These are phyloP conservation scores for Fraxinus latifolia DNA, from an alignment of 305 asterid genomes.

Conservation along the genomic window DNA sequence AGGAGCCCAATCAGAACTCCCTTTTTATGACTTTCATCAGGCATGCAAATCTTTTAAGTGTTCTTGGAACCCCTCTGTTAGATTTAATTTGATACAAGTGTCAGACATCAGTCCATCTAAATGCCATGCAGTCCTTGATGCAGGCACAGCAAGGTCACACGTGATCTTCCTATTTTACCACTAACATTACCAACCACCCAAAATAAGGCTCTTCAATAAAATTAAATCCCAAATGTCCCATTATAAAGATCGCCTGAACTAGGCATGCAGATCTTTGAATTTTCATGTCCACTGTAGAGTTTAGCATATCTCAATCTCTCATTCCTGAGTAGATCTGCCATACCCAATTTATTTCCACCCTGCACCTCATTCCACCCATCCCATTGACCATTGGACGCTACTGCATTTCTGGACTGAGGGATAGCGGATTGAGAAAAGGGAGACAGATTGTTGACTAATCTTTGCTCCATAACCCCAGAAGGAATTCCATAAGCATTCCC, in stretches of 20 bases:
- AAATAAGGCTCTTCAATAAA: conserved; percentile 12
- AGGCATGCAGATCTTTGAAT: conserved; percentile 57
- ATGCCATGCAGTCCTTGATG: conserved; percentile 27
- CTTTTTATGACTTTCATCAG: conserved; percentile 13
- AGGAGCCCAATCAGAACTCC: conserved; percentile 39
- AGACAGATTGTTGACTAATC: conserved; percentile 46
- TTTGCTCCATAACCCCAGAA: conserved; percentile 64
- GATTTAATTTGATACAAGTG: conserved; percentile 15
- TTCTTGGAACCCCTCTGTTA: conserved; percentile 27
- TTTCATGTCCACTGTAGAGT: conserved; percentile 63
- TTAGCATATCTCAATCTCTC: conserved; percentile 68
- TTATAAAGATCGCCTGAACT: conserved; percentile 63
- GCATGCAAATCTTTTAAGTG: conserved; percentile 22
- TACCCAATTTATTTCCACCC: conserved; percentile 54
- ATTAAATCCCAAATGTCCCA: conserved; percentile 67
- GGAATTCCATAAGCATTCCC: conserved; percentile 62
- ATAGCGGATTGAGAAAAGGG: conserved; percentile 51
- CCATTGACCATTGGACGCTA: conserved; percentile 72
- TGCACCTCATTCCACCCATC: conserved; percentile 72
- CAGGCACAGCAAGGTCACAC: conserved; percentile 28
- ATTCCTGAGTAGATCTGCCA: conserved; percentile 62
- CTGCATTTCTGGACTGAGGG: conserved; percentile 60
- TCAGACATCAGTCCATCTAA: conserved; percentile 27
- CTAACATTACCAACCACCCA: conserved; percentile 18
- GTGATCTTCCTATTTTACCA: conserved; percentile 32